These are phyloP conservation scores for Rubia peregrina DNA, from an alignment of 305 asterid genomes.

Conservation along the genomic window DNA sequence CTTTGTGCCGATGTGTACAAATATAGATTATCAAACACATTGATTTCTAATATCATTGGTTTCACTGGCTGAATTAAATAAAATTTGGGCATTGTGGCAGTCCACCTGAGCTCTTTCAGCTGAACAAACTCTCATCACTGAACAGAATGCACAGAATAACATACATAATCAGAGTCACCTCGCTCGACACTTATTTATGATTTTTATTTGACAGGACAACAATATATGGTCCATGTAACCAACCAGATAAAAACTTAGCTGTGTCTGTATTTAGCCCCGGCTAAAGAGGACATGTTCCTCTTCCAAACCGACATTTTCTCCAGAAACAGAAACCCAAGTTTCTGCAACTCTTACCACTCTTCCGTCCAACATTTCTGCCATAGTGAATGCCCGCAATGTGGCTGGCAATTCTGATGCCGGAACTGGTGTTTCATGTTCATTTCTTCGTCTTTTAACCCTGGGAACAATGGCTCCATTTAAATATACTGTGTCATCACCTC, in stretches of 20 bases:
- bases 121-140: neutral
- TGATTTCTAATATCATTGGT: no score
- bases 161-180: neutral
- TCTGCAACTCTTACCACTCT: slow-evolving; percentile 53
- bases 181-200: no score
- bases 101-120: no score
- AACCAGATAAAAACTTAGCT: no score
- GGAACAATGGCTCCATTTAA: slow-evolving; percentile 89
- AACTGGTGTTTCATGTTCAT: slow-evolving; percentile 21
- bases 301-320: slow-evolving; percentile 35
- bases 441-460: slow-evolving; percentile 36
- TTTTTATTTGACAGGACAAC: neutral
- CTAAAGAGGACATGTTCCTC: slow-evolving; percentile 46
- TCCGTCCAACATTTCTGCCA: slow-evolving; percentile 53
- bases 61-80: no score
- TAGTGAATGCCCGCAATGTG: slow-evolving; percentile 60
- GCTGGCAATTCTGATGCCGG: slow-evolving; percentile 26
- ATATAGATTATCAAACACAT: no score
- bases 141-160: neutral
- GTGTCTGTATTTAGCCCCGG: slow-evolving; percentile 11
- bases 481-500: slow-evolving; percentile 51
- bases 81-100: no score
- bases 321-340: slow-evolving; percentile 72
- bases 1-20: no score
- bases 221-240: neutral